phyloP scores from a whole-genome alignment of 2,329 filamentous ascomycete genomes.

The Diaporthe humulicola region DNA sequence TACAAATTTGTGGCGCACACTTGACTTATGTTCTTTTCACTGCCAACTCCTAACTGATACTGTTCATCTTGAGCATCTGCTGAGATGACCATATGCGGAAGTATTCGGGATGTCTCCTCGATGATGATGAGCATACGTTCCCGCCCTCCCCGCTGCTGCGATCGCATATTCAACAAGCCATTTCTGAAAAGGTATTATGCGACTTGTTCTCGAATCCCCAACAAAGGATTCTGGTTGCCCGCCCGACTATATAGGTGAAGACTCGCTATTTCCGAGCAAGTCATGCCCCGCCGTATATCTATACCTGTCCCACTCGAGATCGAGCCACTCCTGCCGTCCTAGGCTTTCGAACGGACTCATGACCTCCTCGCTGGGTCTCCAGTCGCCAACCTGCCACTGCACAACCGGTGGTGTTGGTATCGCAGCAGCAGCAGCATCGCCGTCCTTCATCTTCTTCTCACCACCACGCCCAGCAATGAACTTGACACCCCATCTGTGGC shows the following conservation, averaged over 20 bases:
- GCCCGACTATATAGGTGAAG: not conserved
- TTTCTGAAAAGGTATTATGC: too few relatives aligned
- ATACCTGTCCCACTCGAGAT: slow-evolving; percentile 9
- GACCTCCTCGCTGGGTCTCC: not conserved
- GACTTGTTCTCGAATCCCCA: too few relatives aligned
- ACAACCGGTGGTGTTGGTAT: not conserved
- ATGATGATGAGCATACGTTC: too few relatives aligned
- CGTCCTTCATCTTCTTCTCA: not conserved
- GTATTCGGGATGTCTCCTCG: too few relatives aligned
- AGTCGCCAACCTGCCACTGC: slow-evolving; percentile 10
- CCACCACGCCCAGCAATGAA: not conserved
- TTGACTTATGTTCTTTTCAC: too few relatives aligned
- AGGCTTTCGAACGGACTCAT: slow-evolving; percentile 8
- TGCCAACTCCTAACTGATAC: too few relatives aligned
- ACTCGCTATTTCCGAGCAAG: not conserved
- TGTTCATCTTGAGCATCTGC: too few relatives aligned
- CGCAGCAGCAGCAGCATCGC: not conserved
- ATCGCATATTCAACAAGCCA: too few relatives aligned
- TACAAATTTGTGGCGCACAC: too few relatives aligned
- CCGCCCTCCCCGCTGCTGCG: too few relatives aligned
- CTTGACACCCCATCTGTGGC: slow-evolving; percentile 10
- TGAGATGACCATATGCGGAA: too few relatives aligned
- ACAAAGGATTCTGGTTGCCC: too few relatives aligned
- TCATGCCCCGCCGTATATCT: not conserved
- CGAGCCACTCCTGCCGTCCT: slow-evolving; percentile 2